Evolutionary conservation across 1,284 basidiomycete genomes (phyloP).

Genomic region (Cryptococcus jaspeensis): DNA sequence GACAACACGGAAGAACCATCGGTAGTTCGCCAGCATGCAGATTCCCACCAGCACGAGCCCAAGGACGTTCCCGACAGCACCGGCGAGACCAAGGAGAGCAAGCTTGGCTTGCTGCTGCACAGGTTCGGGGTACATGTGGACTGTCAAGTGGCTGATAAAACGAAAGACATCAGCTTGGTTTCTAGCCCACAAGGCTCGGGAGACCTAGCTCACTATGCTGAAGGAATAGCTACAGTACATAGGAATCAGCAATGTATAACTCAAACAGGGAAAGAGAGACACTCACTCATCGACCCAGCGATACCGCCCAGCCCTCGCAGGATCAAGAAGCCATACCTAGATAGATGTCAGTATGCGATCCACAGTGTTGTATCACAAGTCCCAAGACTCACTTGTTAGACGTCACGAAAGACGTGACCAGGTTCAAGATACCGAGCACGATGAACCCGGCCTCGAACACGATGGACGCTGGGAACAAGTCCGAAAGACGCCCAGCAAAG

Average conservation of each 20-base stretch:
- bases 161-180: too few species aligned
- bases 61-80: slow-evolving; percentile 36
- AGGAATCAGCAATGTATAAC: too few species aligned
- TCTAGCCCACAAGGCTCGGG: neutral
- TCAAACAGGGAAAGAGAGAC: too few species aligned
- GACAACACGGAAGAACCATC: slow-evolving; percentile 48
- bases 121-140: slow-evolving; percentile 45
- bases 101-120: slow-evolving; percentile 37
- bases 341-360: neutral
- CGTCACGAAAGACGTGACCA: slow-evolving; percentile 43
- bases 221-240: slow-evolving; percentile 20
- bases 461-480: slow-evolving; percentile 42
- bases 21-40: slow-evolving; percentile 34
- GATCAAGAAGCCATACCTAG: slow-evolving; percentile 44
- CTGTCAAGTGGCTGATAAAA: slow-evolving; percentile 23
- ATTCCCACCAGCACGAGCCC: slow-evolving; percentile 36
- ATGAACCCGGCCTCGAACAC: slow-evolving; percentile 43
- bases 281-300: slow-evolving; percentile 31
- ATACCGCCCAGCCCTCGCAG: slow-evolving; percentile 46
- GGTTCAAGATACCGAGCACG: slow-evolving; percentile 33
- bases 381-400: slow-evolving; percentile 40
- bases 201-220: slow-evolving; percentile 32
- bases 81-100: slow-evolving; percentile 30
- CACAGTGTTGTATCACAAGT: neutral
- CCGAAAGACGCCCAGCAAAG: slow-evolving; percentile 41